These are phyloP conservation scores for Thuidium tamariscinum DNA, from an alignment of 225 moss, liverwort and hornwort genomes.

Conservation along the genomic window DNA sequence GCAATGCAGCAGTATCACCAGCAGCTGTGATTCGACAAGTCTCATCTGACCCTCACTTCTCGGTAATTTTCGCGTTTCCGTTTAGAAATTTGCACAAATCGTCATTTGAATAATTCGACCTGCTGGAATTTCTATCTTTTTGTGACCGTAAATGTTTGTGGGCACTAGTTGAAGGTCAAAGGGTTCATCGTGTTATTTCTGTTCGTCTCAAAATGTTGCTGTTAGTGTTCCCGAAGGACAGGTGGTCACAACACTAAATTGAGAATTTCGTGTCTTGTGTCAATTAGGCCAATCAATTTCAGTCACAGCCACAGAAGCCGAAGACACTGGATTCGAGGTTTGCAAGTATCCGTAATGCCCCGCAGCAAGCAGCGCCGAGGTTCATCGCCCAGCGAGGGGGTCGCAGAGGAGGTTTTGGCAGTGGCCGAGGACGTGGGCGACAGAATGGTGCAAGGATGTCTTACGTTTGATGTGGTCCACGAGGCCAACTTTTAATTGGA, in stretches of 20 bases:
- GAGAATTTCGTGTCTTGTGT: background rate
- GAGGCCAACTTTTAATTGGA: background rate
- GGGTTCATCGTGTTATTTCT: background rate
- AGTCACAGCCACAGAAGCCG: conserved; percentile 25
- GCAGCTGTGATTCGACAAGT: conserved; percentile 28
- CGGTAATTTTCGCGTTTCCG: background rate
- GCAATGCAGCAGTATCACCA: conserved; percentile 12
- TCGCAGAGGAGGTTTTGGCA: conserved; percentile 17
- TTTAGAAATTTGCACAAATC: background rate
- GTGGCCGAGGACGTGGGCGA: conserved; percentile 35
- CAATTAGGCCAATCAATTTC: conserved; percentile 16
- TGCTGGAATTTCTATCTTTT: background rate
- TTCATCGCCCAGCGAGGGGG: conserved; percentile 25
- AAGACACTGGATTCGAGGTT: conserved; percentile 51
- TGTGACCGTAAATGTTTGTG: background rate
- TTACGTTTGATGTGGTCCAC: conserved; percentile 1
- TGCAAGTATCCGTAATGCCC: conserved; percentile 43
- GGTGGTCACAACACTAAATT: background rate
- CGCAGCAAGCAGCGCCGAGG: conserved; percentile 26
- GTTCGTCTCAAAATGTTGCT: background rate
- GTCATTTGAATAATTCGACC: background rate
- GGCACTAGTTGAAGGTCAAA: background rate
- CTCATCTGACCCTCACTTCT: background rate
- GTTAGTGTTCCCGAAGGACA: background rate
- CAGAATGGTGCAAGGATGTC: conserved; percentile 8